phyloP scores from a whole-genome alignment of 1,284 basidiomycete species.

The Psilocybe mexicana region DNA sequence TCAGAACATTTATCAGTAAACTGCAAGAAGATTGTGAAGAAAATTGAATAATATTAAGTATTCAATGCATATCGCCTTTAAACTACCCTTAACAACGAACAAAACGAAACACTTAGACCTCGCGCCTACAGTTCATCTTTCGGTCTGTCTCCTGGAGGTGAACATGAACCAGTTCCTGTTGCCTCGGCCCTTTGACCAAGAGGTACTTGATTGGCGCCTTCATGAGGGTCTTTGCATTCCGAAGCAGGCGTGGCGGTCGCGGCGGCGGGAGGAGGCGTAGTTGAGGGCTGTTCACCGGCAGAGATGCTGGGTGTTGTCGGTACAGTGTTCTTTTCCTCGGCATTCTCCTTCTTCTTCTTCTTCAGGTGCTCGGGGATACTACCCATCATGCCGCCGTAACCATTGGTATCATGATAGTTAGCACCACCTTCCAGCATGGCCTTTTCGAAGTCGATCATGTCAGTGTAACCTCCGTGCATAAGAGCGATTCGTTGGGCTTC shows the following conservation, averaged over 20 bases:
- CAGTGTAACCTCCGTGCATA: slow-evolving; percentile 49
- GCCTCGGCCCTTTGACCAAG: not conserved
- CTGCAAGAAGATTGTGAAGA: not conserved
- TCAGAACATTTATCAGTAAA: too few relatives aligned
- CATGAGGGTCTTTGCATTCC: not conserved
- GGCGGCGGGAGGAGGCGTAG: slow-evolving; percentile 1
- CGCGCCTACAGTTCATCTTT: slow-evolving; percentile 1
- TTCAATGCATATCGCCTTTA: not conserved
- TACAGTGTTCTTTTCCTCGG: not conserved
- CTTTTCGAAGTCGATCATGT: slow-evolving; percentile 54
- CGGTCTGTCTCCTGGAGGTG: not conserved
- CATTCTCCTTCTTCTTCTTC: slow-evolving; percentile 14
- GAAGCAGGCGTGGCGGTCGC: not conserved
- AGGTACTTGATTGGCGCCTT: not conserved
- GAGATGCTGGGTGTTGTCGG: slow-evolving; percentile 5
- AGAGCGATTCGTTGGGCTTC: slow-evolving; percentile 54
- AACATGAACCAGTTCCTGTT: not conserved
- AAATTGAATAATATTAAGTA: not conserved
- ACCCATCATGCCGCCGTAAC: slow-evolving; percentile 47
- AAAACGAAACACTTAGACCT: not conserved
- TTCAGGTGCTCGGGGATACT: slow-evolving; percentile 30
- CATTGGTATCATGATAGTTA: slow-evolving; percentile 45
- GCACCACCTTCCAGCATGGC: slow-evolving; percentile 45
- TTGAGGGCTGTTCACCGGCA: slow-evolving; percentile 5
- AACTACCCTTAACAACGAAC: not conserved